A percentile compares a stretch with the other conserved stretches of the same genome.
These are phyloP conservation scores for Lasiosphaeriaceae sp. DNA, from an alignment of 495 filamentous ascomycete genomes.

Conservation along the genomic window DNA sequence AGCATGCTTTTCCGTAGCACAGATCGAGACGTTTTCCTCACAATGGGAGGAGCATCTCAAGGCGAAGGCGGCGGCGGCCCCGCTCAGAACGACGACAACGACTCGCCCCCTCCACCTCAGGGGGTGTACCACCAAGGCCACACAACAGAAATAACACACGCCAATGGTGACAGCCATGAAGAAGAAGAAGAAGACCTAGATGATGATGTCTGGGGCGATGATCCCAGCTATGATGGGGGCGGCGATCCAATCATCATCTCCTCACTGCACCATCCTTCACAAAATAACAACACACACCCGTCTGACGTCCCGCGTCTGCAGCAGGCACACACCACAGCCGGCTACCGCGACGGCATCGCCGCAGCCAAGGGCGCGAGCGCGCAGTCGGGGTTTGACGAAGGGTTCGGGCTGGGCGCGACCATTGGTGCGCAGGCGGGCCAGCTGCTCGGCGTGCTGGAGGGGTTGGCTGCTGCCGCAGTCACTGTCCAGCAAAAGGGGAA, in stretches of 20 bases:
- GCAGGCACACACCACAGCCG: slow-evolving; percentile 72
- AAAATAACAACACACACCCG: slow-evolving; percentile 14
- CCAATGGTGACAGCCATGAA: background rate
- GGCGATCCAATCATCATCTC: background rate
- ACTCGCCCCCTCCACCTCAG: slow-evolving; percentile 1
- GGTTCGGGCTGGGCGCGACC: slow-evolving; percentile 73
- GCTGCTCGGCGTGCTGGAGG: slow-evolving; percentile 68
- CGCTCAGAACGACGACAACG: slow-evolving; percentile 15
- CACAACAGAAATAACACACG: background rate
- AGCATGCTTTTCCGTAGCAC: slow-evolving; percentile 19
- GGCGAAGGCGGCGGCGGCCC: no score
- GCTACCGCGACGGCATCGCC: slow-evolving; percentile 85
- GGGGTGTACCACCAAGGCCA: slow-evolving; percentile 2
- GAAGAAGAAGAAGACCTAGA: slow-evolving; percentile 13
- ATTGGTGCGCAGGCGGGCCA: slow-evolving; percentile 69
- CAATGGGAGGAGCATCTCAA: no score
- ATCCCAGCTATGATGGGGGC: background rate
- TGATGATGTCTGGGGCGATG: slow-evolving; percentile 29
- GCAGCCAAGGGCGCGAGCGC: slow-evolving; percentile 63
- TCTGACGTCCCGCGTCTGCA: slow-evolving; percentile 75
- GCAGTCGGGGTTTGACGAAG: slow-evolving; percentile 86
- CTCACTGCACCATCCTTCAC: background rate
- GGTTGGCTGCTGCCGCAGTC: slow-evolving; percentile 45
- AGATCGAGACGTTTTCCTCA: no score
- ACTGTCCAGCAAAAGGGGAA: no score